phyloP scores from a whole-genome alignment of 352 stramenopile species.

The Globisporangium camurandrum region DNA sequence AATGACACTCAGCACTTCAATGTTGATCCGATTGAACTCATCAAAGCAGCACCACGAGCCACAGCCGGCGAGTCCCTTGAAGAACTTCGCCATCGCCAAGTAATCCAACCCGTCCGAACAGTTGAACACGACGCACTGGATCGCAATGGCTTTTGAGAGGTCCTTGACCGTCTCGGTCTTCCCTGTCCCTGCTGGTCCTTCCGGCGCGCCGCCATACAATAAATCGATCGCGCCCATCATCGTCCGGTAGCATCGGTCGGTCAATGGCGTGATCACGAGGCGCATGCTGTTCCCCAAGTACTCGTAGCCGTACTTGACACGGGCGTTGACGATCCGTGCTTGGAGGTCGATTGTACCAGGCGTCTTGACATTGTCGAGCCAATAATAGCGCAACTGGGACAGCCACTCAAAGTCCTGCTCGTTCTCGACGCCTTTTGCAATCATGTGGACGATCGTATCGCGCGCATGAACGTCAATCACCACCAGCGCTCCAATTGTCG shows the following conservation, averaged over 20 bases:
- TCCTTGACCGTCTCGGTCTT: conserved; percentile 96
- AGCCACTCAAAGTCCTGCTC: conserved; percentile 93
- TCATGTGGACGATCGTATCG: conserved; percentile 91
- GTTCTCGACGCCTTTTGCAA: conserved; percentile 81
- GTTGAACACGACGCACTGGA: conserved; percentile 95
- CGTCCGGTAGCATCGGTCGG: conserved; percentile 91
- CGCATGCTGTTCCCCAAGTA: conserved; percentile 92
- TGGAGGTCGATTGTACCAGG: conserved; percentile 58
- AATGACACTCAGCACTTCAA: conserved; percentile 93
- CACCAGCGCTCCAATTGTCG: conserved; percentile 89
- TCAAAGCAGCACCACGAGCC: conserved; percentile 94
- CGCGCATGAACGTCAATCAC: conserved; percentile 91
- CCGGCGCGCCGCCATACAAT: conserved; percentile 89
- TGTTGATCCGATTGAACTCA: conserved; percentile 95
- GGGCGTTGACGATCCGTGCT: conserved; percentile 85
- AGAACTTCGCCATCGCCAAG: conserved; percentile 94
- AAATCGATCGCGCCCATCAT: conserved; percentile 93
- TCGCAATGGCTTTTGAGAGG: conserved; percentile 91
- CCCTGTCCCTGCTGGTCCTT: conserved; percentile 90
- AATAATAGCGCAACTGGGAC: conserved; percentile 92
- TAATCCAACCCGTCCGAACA: conserved; percentile 91
- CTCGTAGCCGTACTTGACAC: conserved; percentile 85
- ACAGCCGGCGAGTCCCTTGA: conserved; percentile 89
- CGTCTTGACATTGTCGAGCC: conserved; percentile 62
- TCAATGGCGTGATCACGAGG: conserved; percentile 93